phyloP scores from a whole-genome alignment of 1,139 yeast species.

The Torulaspora globosa region DNA sequence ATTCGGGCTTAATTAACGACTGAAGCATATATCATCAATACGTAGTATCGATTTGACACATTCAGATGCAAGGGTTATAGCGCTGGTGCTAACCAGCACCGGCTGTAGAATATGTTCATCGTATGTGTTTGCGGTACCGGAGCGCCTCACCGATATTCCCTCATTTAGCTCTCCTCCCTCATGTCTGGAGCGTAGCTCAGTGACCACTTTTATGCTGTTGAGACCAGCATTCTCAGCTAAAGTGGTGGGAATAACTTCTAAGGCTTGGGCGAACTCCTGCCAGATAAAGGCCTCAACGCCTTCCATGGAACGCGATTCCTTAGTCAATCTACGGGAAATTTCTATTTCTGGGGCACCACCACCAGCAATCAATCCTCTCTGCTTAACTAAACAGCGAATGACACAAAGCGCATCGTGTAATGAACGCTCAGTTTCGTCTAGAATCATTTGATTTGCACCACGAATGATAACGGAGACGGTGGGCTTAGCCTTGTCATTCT shows the following conservation, averaged over 20 bases:
- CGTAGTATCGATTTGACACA: slow-evolving; percentile 93
- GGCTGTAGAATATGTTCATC: slow-evolving; percentile 97
- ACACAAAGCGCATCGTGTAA: slow-evolving; percentile 97
- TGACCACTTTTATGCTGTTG: slow-evolving; percentile 89
- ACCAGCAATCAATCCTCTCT: slow-evolving; percentile 93
- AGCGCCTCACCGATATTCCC: slow-evolving; percentile 93
- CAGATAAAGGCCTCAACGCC: slow-evolving; percentile 95
- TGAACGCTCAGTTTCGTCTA: slow-evolving; percentile 96
- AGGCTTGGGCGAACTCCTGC: slow-evolving; percentile 92
- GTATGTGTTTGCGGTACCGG: slow-evolving; percentile 86
- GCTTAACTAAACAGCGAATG: slow-evolving; percentile 89
- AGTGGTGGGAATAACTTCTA: slow-evolving; percentile 95
- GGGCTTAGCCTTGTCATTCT: slow-evolving; percentile 48
- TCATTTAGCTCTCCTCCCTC: slow-evolving; percentile 88
- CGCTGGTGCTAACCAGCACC: slow-evolving; percentile 87
- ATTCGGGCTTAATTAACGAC: slow-evolving; percentile 44
- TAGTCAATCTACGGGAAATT: slow-evolving; percentile 73
- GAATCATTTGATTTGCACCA: slow-evolving; percentile 85
- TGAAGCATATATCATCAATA: slow-evolving; percentile 90
- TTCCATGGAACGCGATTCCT: slow-evolving; percentile 70
- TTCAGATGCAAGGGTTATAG: slow-evolving; percentile 90
- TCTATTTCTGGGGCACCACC: slow-evolving; percentile 99
- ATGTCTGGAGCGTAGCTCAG: slow-evolving; percentile 89
- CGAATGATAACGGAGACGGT: slow-evolving; percentile 90
- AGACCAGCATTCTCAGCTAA: slow-evolving; percentile 97